Evolutionary conservation across 225 moss, liverwort and hornwort species (phyloP), one percentile per base, ranked within the genome.

Genomic region (Antitrichia curtipendula): DNA sequence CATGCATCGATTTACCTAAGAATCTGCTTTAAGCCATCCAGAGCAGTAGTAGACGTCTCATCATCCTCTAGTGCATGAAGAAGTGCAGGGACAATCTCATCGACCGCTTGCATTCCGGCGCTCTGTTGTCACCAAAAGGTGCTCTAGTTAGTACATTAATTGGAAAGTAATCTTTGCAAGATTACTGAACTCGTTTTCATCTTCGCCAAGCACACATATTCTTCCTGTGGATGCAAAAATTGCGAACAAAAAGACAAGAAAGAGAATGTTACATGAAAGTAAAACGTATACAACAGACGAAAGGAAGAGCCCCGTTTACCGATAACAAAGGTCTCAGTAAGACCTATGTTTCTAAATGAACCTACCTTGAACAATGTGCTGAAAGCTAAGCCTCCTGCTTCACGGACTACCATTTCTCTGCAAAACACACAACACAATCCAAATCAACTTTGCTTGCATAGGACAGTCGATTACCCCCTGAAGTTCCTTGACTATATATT

Each of bases 41-140:
- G 92, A 63, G 99, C 99, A 90, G 97, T 95, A 68, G 95, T 93
- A 50, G 99, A 97, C 16, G 95, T 99, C 17, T 90, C 92, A 43
- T 96, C 94, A 89, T 96, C 96, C 85, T 97, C 99, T 49, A 99
- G 91, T 54, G 97, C 94, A 91, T 96, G 95, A 66, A 99, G 96
- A 40, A 99, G 94, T 78, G 97, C 94, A 82, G 97, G 97, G 70
- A 99, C 97, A 89, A 99, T 99, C 90, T 99, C 99, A 93, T 99
- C 99, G 86, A 99, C 96, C 80, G 99, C 99, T 94, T 96, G 97
- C 90, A 99, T 92, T 38, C 99, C 99, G 85, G 97, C 97, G 91
- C 99, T 99, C 95, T 98, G 53, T 40, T 81, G 89, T 87, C 89
- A 89, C 81, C 74, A 69, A 86, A 82, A 84, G 58, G 56, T 31